Conservation (phyloP, 2,329 filamentous ascomycete genomes). For the Aspergillus sojae region DNA sequence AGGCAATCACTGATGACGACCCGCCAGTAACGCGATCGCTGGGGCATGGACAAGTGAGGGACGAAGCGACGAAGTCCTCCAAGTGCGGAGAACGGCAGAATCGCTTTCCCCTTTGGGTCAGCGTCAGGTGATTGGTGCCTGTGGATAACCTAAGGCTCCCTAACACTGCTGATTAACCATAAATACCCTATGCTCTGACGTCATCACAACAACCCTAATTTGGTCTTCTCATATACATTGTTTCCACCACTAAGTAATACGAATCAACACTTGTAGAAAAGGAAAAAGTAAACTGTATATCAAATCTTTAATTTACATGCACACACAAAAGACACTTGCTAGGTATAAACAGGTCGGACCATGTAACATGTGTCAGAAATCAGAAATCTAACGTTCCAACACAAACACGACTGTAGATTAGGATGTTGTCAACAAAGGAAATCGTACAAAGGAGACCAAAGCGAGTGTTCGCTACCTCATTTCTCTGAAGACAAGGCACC, state of each 20-base stretch:
- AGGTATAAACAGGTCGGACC: conserved; percentile 31
- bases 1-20: neutral
- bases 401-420: conserved; percentile 23
- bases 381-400: conserved; percentile 25
- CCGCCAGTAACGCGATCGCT: conserved; percentile 2
- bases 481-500: conserved; percentile 29
- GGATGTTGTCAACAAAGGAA: conserved; percentile 23
- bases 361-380: conserved; percentile 16
- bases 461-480: conserved; percentile 30
- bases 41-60: conserved; percentile 16
- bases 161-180: neutral
- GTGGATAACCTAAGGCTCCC: conserved; percentile 6
- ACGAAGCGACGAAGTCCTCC: conserved; percentile 10
- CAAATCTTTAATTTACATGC: conserved; percentile 29
- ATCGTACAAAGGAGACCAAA: conserved; percentile 32
- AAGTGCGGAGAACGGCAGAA: conserved; percentile 22
- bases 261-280: neutral
- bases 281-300: conserved; percentile 17
- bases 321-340: conserved; percentile 24
- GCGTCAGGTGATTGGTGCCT: conserved; percentile 23
- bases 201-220: neutral
- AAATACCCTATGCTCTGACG: neutral
- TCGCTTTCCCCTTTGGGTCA: conserved; percentile 15
- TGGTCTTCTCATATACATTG: no score
- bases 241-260: neutral